phyloP scores from a whole-genome alignment of 2,329 filamentous ascomycete genomes.

The Dothideomycetidae sp. region DNA sequence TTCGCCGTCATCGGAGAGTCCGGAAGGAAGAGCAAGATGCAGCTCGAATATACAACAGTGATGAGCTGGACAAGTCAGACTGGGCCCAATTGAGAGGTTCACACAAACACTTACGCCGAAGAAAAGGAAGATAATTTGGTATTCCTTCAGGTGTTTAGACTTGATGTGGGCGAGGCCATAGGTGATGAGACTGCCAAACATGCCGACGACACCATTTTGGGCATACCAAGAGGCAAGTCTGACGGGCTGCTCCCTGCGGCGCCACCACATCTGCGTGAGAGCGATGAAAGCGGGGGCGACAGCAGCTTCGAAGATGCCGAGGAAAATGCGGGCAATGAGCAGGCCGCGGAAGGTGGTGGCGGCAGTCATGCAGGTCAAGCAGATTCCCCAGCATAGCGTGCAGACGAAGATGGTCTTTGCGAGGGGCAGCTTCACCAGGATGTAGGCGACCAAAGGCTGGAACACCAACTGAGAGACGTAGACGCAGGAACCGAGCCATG shows the following conservation, averaged over 20 bases:
- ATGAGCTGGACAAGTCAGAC: background rate
- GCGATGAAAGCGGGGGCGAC: constrained; percentile 22
- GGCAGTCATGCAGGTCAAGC: constrained; percentile 38
- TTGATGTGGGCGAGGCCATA: constrained; percentile 18
- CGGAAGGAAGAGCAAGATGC: constrained; percentile 44
- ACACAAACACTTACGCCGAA: constrained; percentile 8
- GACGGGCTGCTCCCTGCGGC: constrained; percentile 18
- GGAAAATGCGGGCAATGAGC: constrained; percentile 39
- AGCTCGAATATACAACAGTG: constrained; percentile 18
- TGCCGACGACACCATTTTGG: constrained; percentile 19
- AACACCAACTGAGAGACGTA: constrained; percentile 42
- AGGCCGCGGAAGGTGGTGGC: constrained; percentile 36
- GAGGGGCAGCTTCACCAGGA: constrained; percentile 46
- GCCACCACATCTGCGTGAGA: constrained; percentile 17
- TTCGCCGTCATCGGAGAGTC: constrained; percentile 48
- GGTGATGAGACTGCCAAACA: constrained; percentile 19
- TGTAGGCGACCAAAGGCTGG: constrained; percentile 38
- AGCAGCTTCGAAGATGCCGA: constrained; percentile 42
- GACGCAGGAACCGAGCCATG: constrained; percentile 38
- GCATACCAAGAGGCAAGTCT: constrained; percentile 20
- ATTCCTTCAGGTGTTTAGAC: constrained; percentile 14
- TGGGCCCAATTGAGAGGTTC: too few species aligned
- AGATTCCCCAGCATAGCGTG: constrained; percentile 39
- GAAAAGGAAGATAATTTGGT: constrained; percentile 19
- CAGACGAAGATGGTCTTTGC: constrained; percentile 44